Base-by-base conservation (phyloP, 805 yeast species). In the Grigorovia humatica region DNA sequence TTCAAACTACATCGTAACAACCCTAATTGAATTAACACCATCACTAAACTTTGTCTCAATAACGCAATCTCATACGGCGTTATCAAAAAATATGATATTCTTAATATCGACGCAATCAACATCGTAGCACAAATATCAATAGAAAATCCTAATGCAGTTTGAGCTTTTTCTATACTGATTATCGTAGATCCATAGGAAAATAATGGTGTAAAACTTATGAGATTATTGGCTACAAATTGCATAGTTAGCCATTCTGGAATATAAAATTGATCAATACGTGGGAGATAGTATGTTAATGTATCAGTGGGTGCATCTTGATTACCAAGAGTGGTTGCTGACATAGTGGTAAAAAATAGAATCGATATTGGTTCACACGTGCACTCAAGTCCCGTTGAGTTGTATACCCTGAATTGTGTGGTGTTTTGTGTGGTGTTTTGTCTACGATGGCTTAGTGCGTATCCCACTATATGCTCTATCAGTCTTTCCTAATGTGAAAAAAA, bases 111-210 rank as follows among this genome's bases (percentile, higher is more conserved):
- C 0, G 96, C 83, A 56, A 88, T 74, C 55, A 89, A 65, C 96
- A 90, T 88, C 7, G 96, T 87, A 7, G 88, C 90, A 68, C 96
- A 90, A 11, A 90, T 86, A 67, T 90, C 97, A n/a, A 88, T 73
- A 5, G 95, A 85, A 62, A 89, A 88, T 20, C 96, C 97, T 20
- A 78, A 73, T 1, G 91, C 78, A 0, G 89, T 76, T 62, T 81
- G 72, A 38, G 78, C 76, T 47, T 75, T 71, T 59, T 80, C 76
- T 13, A 89, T 88, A 55, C 85, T 74, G 47, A 79, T 72, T 40
- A 89, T 78, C 0, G 96, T 88, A 15, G 93, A 79, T 2, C 96
- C 95, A 63, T 90, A 89, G 7, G 96, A 86, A 54, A 90, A 76
- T 45, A 89, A 66, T 1, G 97, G 97, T 0, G 96, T 85, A 61